phyloP scores from a whole-genome alignment of 2,329 filamentous ascomycete genomes.

The Claviceps spartinae region DNA sequence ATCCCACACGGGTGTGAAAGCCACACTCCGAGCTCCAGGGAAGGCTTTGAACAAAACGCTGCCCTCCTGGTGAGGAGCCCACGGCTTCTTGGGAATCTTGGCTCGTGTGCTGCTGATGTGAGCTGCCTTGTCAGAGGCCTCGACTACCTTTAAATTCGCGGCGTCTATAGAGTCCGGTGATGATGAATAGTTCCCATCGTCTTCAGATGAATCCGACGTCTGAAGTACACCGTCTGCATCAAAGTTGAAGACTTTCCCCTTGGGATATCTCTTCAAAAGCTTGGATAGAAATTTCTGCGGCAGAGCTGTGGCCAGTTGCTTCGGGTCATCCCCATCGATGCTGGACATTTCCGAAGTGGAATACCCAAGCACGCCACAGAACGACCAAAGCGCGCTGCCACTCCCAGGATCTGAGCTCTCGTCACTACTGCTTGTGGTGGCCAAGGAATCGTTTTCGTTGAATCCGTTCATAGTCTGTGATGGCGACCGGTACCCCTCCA shows the following conservation, averaged over 20 bases:
- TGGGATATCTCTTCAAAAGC: conserved; percentile 30
- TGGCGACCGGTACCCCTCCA: background rate
- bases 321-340: conserved; percentile 15
- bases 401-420: conserved; percentile 4
- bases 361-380: conserved; percentile 24
- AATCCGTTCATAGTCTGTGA: background rate
- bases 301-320: conserved; percentile 11
- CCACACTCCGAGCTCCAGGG: conserved; percentile 30
- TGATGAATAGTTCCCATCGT: conserved; percentile 7
- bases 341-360: conserved; percentile 18
- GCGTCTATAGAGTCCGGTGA: background rate
- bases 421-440: conserved; percentile 11
- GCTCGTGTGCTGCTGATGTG: background rate
- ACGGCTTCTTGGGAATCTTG: background rate
- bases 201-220: conserved; percentile 16
- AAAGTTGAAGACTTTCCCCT: conserved; percentile 33
- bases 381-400: background rate
- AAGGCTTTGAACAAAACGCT: conserved; percentile 21
- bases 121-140: background rate
- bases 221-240: conserved; percentile 23
- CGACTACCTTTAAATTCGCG: background rate
- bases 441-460: conserved; percentile 3
- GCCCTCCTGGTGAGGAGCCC: conserved; percentile 9
- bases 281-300: conserved; percentile 25
- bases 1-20: conserved; percentile 36